A percentile compares a stretch with the other conserved stretches of the same genome.
Conservation (phyloP, 2,329 filamentous ascomycete species). For the Calycina herbarum region DNA sequence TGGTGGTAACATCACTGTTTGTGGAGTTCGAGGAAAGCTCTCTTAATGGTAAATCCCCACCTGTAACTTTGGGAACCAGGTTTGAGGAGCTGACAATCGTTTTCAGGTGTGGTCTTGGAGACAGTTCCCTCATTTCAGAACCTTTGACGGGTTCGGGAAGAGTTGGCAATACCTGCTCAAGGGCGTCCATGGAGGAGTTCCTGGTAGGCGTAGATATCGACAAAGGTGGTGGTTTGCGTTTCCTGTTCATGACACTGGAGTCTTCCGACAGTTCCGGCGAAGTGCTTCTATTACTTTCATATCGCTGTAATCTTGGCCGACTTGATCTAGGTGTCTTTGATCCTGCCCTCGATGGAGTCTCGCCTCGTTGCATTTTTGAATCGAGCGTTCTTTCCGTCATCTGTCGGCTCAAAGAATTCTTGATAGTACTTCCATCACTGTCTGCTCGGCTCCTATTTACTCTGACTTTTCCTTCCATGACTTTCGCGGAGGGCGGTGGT, state of each 20-base stretch:
- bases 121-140: slow-evolving; percentile 26
- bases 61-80: slow-evolving; percentile 18
- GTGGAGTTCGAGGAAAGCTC: slow-evolving; percentile 22
- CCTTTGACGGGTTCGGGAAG: slow-evolving; percentile 10
- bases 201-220: slow-evolving; percentile 20
- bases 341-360: slow-evolving; percentile 26
- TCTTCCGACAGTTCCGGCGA: slow-evolving; percentile 28
- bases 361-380: slow-evolving; percentile 34
- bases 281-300: slow-evolving; percentile 26
- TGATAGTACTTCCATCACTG: slow-evolving; percentile 46
- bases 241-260: slow-evolving; percentile 24
- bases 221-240: slow-evolving; percentile 32
- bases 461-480: slow-evolving; percentile 85
- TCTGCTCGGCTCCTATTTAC: slow-evolving; percentile 57
- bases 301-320: slow-evolving; percentile 19
- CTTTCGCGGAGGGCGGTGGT: slow-evolving; percentile 81
- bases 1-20: slow-evolving; percentile 23
- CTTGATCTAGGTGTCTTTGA: slow-evolving; percentile 18
- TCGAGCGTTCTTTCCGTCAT: slow-evolving; percentile 35
- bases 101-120: slow-evolving; percentile 23
- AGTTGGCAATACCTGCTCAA: slow-evolving; percentile 29
- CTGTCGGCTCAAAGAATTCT: slow-evolving; percentile 31
- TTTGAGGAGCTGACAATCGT: slow-evolving; percentile 33
- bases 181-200: slow-evolving; percentile 23
- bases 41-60: slow-evolving; percentile 16